These are phyloP conservation scores for Verbena officinalis DNA, from an alignment of 257 asterid species.

Conservation along the genomic window DNA sequence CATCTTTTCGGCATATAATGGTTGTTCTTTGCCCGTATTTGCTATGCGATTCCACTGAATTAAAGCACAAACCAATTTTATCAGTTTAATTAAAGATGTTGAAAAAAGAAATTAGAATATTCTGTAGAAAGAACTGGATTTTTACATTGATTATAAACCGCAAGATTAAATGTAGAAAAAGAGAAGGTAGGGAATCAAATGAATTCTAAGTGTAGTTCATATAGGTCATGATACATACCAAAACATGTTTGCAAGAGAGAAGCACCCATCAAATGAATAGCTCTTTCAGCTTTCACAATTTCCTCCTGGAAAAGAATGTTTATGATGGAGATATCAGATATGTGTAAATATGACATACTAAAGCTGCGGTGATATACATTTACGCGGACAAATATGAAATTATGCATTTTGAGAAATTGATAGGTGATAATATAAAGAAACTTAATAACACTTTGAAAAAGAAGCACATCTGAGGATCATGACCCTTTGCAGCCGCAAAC, in stretches of 20 bases:
- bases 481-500: constrained; percentile 94
- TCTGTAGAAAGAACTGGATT: constrained; percentile 10
- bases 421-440: constrained; percentile 15
- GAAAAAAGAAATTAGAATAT: background rate
- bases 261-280: constrained; percentile 82
- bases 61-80: constrained; percentile 28
- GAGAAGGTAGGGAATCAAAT: too few relatives aligned
- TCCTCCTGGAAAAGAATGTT: constrained; percentile 62
- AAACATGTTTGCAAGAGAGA: constrained; percentile 66
- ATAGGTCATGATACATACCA: constrained; percentile 48
- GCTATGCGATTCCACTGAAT: constrained; percentile 88
- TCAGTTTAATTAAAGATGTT: constrained; percentile 18
- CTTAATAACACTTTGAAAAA: background rate
- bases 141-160: constrained; percentile 1
- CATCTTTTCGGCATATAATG: constrained; percentile 67
- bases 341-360: background rate
- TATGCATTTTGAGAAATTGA: constrained; percentile 19
- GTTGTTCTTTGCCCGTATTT: constrained; percentile 90
- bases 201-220: background rate
- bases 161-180: too few relatives aligned
- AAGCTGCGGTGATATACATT: constrained; percentile 16
- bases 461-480: constrained; percentile 72
- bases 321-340: background rate
- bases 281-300: constrained; percentile 79
- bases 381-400: constrained; percentile 2